A percentile compares a stretch with the other conserved stretches of the same genome.
Evolutionary conservation across 2,329 filamentous ascomycete genomes (phyloP).

Genomic region (Ophiobolus disseminans): DNA sequence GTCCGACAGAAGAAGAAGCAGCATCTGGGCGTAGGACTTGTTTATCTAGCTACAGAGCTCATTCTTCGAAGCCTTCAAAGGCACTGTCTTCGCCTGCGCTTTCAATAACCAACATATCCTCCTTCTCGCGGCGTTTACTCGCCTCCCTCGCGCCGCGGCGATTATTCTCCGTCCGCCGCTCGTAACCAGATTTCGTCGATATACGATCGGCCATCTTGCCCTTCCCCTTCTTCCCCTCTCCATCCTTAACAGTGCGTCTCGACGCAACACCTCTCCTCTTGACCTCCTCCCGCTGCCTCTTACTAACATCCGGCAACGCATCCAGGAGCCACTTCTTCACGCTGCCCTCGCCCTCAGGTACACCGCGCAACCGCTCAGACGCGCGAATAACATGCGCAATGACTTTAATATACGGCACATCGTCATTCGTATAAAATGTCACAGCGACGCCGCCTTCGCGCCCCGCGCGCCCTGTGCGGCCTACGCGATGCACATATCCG

Average conservation of each 20-base stretch:
- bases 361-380: conserved; percentile 72
- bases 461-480: conserved; percentile 87
- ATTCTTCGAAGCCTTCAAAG: conserved; percentile 52
- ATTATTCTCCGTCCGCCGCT: conserved; percentile 73
- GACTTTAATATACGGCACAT: conserved; percentile 86
- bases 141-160: conserved; percentile 58
- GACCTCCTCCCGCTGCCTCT: conserved; percentile 82
- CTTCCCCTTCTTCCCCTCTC: conserved; percentile 27
- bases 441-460: conserved; percentile 87
- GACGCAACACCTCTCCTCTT: conserved; percentile 83
- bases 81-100: conserved; percentile 38
- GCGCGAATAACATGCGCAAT: conserved; percentile 91
- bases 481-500: conserved; percentile 90
- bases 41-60: neutral
- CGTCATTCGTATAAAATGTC: conserved; percentile 94
- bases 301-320: conserved; percentile 81
- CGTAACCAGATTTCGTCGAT: conserved; percentile 81
- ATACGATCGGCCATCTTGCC: conserved; percentile 63
- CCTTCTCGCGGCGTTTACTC: conserved; percentile 37
- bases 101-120: conserved; percentile 13
- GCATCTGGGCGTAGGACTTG: too few species aligned
- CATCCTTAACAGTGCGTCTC: conserved; percentile 55
- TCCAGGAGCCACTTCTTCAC: conserved; percentile 79
- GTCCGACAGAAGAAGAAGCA: neutral
- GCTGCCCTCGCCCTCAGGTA: conserved; percentile 52